phyloP scores from a whole-genome alignment of 495 filamentous ascomycete species.

The Cercophora newfieldiana region DNA sequence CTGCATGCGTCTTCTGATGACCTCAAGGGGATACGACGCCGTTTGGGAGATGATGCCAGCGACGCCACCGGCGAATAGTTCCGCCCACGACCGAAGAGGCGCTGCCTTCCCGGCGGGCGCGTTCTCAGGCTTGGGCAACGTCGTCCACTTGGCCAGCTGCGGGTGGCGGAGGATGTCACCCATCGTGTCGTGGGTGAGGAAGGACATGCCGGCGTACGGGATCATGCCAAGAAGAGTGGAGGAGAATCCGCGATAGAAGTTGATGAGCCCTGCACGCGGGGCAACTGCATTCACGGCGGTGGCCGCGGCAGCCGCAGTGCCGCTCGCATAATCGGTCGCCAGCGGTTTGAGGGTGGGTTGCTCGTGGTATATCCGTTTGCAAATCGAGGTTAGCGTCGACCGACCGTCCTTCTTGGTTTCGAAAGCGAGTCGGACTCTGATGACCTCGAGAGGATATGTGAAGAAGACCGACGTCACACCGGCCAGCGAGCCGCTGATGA shows the following conservation, averaged over 20 bases:
- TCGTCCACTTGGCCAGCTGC: conserved; percentile 66
- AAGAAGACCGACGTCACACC: conserved; percentile 90
- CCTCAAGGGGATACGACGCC: conserved; percentile 87
- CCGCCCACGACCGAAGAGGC: conserved; percentile 75
- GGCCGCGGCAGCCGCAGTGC: conserved; percentile 29
- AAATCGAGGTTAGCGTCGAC: conserved; percentile 68
- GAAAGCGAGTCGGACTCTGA: conserved; percentile 89
- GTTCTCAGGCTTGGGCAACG: conserved; percentile 44
- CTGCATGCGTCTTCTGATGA: conserved; percentile 91
- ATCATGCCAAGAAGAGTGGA: conserved; percentile 91
- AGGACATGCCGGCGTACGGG: conserved; percentile 95
- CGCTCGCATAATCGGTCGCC: conserved; percentile 5
- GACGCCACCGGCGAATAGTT: conserved; percentile 78
- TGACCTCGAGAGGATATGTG: conserved; percentile 91
- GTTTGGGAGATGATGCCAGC: conserved; percentile 90
- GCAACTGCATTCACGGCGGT: conserved; percentile 40
- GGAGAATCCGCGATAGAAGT: conserved; percentile 94
- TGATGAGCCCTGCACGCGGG: conserved; percentile 68
- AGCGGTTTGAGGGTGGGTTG: conserved; percentile 35
- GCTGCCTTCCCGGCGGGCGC: conserved; percentile 57
- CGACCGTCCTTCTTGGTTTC: conserved; percentile 74
- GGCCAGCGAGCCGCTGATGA: conserved; percentile 76
- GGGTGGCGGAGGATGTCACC: conserved; percentile 77
- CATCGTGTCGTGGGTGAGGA: conserved; percentile 87
- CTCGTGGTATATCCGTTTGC: conserved; percentile 82